Percentiles rank a stretch among this genome's conserved stretches.
These are phyloP conservation scores for Claviceps pusilla DNA, from an alignment of 2,329 filamentous ascomycete genomes.

Conservation along the genomic window DNA sequence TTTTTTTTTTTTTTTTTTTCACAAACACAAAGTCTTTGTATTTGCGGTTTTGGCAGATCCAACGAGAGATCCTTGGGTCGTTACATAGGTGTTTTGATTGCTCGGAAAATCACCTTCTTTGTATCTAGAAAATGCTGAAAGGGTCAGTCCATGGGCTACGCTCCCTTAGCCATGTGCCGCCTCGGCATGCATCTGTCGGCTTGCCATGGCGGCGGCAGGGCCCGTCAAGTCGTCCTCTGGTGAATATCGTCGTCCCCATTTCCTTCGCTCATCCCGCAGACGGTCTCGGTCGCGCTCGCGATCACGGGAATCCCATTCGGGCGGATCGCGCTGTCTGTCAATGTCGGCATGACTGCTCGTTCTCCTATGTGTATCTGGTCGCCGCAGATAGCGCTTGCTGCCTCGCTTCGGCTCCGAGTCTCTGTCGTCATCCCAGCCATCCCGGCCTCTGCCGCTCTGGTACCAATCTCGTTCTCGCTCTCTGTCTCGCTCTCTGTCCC, in stretches of 20 bases:
- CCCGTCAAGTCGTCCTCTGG: conserved; percentile 17
- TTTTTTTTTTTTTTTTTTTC: too few species aligned
- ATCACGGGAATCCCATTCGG: conserved; percentile 16
- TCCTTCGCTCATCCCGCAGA: conserved; percentile 20
- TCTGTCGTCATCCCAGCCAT: conserved; percentile 20
- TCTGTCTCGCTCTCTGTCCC: conserved; percentile 23
- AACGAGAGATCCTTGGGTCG: too few species aligned
- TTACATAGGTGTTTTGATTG: too few species aligned
- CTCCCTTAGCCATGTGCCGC: conserved; percentile 13
- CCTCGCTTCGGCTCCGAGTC: conserved; percentile 17
- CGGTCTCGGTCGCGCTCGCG: conserved; percentile 9
- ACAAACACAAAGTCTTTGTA: too few species aligned
- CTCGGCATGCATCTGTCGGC: conserved; percentile 17
- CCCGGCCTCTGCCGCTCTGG: conserved; percentile 18
- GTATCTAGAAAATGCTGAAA: too few species aligned
- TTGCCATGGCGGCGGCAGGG: conserved; percentile 19
- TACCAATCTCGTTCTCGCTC: conserved; percentile 20
- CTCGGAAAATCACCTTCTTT: too few species aligned
- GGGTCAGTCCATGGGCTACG: neutral
- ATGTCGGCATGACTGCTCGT: conserved; percentile 37
- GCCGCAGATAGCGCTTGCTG: conserved; percentile 19
- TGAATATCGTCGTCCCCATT: conserved; percentile 19
- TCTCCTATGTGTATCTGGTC: conserved; percentile 27
- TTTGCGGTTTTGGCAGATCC: too few species aligned
- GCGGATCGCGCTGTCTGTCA: conserved; percentile 25